Base-by-base conservation (phyloP, 2,329 filamentous ascomycete genomes). In the Hypoxylon sp. region DNA sequence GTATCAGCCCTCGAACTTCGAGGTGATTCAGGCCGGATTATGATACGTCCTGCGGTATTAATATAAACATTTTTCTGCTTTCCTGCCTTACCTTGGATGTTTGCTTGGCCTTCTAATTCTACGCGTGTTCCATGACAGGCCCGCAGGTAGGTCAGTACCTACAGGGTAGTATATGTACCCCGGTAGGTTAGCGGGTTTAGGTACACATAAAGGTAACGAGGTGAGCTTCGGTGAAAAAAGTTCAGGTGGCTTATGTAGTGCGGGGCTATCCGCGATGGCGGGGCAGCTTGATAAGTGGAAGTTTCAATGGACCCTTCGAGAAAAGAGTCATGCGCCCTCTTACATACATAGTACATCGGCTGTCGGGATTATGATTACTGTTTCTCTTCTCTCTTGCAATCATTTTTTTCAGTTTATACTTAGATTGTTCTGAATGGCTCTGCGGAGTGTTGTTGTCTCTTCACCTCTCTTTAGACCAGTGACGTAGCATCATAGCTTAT, bases 191-290 rank as follows among this genome's bases (percentile, higher is more conserved):
- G 32, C 32, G 2, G 32, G 32, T 13, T 13, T 10, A 37, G 32
- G 13, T 13, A 8, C 31, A 32, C 11, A 3, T 32, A 32, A 10
- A 7, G 5, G 11, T 32, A 11, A 32, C 13, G 35, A 53, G 39
- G 44, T 47, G 54, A 46, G 27, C 32, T 8, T 19, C 29, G 17
- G 42, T 47, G 29, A 52, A 15, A 31, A 39, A 15, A 39, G 51
- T 39, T 27, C 24, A 69, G 52, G 39, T 13, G 50, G 55, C 58
- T 50, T 67, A n/a, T n/a, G n/a, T n/a, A 64, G 64, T 65, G 69
- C 67, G 69, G 62, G 64, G 67, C 53, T 72, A 64, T 68, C 55
- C 48, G 42, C 31, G 35, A 64, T 61, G 56, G 67, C 55, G 69
- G 69, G 66, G 69, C 64, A 67, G n/a, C 5, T 56, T 19, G 29